Evolutionary conservation across 306 rosid genomes (phyloP).

Genomic region (Pterocarpus santalinus): DNA sequence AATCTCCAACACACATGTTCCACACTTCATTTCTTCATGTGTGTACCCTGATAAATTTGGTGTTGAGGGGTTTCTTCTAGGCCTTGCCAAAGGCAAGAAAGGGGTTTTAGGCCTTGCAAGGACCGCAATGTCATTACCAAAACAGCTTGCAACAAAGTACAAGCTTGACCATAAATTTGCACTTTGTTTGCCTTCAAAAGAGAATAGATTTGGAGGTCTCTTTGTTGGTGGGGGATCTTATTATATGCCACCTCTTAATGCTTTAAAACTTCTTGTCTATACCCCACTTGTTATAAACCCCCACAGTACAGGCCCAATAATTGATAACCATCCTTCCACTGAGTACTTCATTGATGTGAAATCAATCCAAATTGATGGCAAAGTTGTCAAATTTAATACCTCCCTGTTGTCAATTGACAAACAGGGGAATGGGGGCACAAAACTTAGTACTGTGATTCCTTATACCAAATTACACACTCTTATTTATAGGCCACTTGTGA

Average conservation of each 20-base stretch:
- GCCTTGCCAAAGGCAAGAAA: slow-evolving; percentile 29
- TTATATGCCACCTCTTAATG: slow-evolving; percentile 1
- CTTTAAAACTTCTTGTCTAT: slow-evolving; percentile 21
- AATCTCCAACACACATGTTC: neutral
- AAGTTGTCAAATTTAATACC: slow-evolving; percentile 33
- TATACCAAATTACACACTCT: slow-evolving; percentile 37
- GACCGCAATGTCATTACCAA: slow-evolving; percentile 31
- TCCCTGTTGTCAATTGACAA: slow-evolving; percentile 33
- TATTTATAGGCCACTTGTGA: slow-evolving; percentile 40
- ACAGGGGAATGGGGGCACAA: slow-evolving; percentile 49
- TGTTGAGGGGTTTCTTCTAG: slow-evolving; percentile 34
- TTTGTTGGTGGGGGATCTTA: slow-evolving; percentile 49
- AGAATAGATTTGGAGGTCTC: slow-evolving; percentile 20
- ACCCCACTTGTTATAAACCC: slow-evolving; percentile 46
- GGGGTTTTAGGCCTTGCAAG: slow-evolving; percentile 55
- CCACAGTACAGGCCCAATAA: slow-evolving; percentile 33
- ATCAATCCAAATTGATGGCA: slow-evolving; percentile 48
- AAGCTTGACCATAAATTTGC: slow-evolving; percentile 44
- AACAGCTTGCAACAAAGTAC: slow-evolving; percentile 25
- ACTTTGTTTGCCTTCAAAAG: slow-evolving; percentile 51
- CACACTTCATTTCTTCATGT: slow-evolving; percentile 43
- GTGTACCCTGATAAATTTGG: slow-evolving; percentile 37
- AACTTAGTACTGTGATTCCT: slow-evolving; percentile 43
- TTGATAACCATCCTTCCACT: slow-evolving; percentile 35
- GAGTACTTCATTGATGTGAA: slow-evolving; percentile 51